Conservation (phyloP, 1,139 yeast genomes). For the Pneumocystis canis region DNA sequence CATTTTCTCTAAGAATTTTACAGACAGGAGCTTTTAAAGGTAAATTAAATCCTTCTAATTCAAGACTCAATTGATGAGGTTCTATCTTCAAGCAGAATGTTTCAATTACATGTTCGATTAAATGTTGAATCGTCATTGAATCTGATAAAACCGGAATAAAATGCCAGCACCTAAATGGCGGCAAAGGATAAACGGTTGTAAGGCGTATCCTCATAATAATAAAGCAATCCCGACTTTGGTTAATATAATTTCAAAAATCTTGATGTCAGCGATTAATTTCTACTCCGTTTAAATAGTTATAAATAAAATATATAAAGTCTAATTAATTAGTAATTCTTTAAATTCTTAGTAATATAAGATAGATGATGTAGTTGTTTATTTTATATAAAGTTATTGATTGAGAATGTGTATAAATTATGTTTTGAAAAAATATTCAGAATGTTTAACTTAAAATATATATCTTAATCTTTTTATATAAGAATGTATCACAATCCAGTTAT, state of each 20-base stretch:
- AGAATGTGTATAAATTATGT: too few species aligned
- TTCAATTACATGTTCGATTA: not conserved
- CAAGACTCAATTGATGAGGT: not conserved
- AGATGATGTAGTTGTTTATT: too few species aligned
- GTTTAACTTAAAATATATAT: too few species aligned
- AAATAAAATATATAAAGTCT: not conserved
- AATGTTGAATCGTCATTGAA: not conserved
- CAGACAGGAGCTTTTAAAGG: not conserved
- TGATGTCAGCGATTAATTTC: not conserved
- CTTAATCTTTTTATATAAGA: too few species aligned
- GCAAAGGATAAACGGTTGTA: not conserved
- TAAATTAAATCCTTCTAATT: not conserved
- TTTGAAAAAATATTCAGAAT: too few species aligned
- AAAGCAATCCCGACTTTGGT: not conserved
- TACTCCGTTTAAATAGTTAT: not conserved
- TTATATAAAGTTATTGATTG: too few species aligned
- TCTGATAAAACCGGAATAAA: not conserved
- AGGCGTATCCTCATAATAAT: constrained; percentile 1
- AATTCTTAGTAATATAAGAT: too few species aligned
- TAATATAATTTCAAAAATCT: not conserved
- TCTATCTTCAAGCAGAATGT: not conserved
- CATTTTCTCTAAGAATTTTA: not conserved
- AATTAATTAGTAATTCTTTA: too few species aligned
- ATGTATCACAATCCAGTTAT: too few species aligned
- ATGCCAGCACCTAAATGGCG: not conserved